Base-by-base conservation (phyloP, 805 yeast species). In the Wickerhamomyces mucosus region DNA sequence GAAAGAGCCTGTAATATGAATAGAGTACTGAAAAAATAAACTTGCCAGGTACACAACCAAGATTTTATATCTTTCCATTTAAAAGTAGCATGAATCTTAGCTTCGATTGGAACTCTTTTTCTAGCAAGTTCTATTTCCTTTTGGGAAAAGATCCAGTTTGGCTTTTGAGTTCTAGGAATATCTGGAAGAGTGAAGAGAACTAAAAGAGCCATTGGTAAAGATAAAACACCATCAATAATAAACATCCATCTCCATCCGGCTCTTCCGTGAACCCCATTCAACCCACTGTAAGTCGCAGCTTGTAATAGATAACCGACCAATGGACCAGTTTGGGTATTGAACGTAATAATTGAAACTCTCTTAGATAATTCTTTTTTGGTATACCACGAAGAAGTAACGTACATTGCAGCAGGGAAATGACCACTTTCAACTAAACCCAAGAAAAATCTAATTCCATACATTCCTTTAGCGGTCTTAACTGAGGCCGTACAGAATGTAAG, bases 201-300 rank as follows among this genome's bases (percentile, higher is more conserved):
- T n/a, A n/a, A n/a, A n/a, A 84, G 79, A 18, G 29, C 70, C 69
- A 21, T 60, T 54, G 5, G 76, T 54, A 11, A 88, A 76, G 31
- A 80, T 9, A 27, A 29, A 11, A 63, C 36, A n/a, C 66, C 66
- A 42, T 77, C 83, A 38, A 79, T 63, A 28, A 79, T 70, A 45
- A 75, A 78, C 48, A 75, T 71, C 85, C 85, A 79, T 58, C 76
- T 63, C 85, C 85, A 79, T 10, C 82, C 75, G 7, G 64, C 63
- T 10, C 70, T 46, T 1, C 71, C 71, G 20, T 40, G 40, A 8
- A 42, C 45, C 15, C 65, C 68, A 31, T 49, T 44, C 41, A 67
- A 39, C 16, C 41, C 34, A 21, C 55, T 42, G 24, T 53, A 57
- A 23, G 66, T 53, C n/a, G 65, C 59, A 7, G 69, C 63, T 32